Conservation (phyloP, 1,139 yeast species). For the Kurtzmaniella quercitrusa region DNA sequence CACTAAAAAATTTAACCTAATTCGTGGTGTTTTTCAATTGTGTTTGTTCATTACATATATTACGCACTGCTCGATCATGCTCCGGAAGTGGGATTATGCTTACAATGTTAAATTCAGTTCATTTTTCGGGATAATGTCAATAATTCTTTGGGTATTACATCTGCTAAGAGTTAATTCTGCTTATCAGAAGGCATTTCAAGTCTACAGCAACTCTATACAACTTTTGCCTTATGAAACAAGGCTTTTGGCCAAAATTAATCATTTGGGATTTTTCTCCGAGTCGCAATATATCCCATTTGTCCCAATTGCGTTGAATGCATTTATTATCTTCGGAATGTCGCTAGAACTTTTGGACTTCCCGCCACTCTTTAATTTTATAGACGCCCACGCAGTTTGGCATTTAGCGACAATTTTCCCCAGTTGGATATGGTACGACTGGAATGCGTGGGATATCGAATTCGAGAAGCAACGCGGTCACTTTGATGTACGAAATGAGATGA, state of each 20-base stretch:
- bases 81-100: slow-evolving; percentile 35
- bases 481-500: slow-evolving; percentile 12
- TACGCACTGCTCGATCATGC: slow-evolving; percentile 28
- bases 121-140: slow-evolving; percentile 28
- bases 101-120: slow-evolving; percentile 37
- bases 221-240: slow-evolving; percentile 40
- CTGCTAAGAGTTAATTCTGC: slow-evolving; percentile 18
- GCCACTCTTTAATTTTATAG: slow-evolving; percentile 31
- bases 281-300: slow-evolving; percentile 30
- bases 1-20: slow-evolving; percentile 7
- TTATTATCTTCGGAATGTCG: slow-evolving; percentile 32
- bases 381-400: slow-evolving; percentile 47
- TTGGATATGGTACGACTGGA: slow-evolving; percentile 47
- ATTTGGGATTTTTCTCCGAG: slow-evolving; percentile 18
- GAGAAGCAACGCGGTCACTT: slow-evolving; percentile 6
- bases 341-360: slow-evolving; percentile 38
- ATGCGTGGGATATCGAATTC: slow-evolving; percentile 46
- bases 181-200: slow-evolving; percentile 20
- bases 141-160: slow-evolving; percentile 35
- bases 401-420: slow-evolving; percentile 41
- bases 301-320: slow-evolving; percentile 33
- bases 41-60: slow-evolving; percentile 17
- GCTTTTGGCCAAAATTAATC: slow-evolving; percentile 29
- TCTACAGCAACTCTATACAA: slow-evolving; percentile 35
- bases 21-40: slow-evolving; percentile 13